Evolutionary conservation across 768 basidiomycete species (phyloP).

Genomic region (Boletus reticuloceps): DNA sequence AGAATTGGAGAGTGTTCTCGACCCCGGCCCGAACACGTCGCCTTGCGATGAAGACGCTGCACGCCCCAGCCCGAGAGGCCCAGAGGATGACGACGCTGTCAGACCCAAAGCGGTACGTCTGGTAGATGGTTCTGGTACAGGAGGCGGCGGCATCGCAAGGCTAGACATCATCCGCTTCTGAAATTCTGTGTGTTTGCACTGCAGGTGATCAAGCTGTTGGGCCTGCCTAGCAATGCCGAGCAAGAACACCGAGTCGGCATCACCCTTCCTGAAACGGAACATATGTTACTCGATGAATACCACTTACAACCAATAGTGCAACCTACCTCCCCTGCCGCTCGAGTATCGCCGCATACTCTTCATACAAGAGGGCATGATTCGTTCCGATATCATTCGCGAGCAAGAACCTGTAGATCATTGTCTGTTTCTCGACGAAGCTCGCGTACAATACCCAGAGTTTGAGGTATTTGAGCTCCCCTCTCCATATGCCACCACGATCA

Average conservation of each 20-base stretch:
- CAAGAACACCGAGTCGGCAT: slow-evolving; percentile 88
- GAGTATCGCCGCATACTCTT: slow-evolving; percentile 84
- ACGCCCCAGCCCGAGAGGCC: slow-evolving; percentile 13
- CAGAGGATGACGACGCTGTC: slow-evolving; percentile 38
- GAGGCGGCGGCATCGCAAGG: slow-evolving; percentile 36
- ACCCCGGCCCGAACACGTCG: slow-evolving; percentile 32
- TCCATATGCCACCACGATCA: slow-evolving; percentile 70
- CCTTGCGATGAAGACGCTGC: slow-evolving; percentile 16
- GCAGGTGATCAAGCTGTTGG: slow-evolving; percentile 74
- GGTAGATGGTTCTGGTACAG: slow-evolving; percentile 34
- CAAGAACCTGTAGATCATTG: slow-evolving; percentile 86
- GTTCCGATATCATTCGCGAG: slow-evolving; percentile 91
- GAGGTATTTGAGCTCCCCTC: slow-evolving; percentile 79
- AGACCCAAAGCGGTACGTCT: slow-evolving; percentile 48
- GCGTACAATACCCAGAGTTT: slow-evolving; percentile 95
- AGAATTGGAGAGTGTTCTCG: slow-evolving; percentile 46
- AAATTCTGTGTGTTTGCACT: slow-evolving; percentile 78
- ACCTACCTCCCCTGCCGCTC: slow-evolving; percentile 80
- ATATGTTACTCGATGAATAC: slow-evolving; percentile 17
- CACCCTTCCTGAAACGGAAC: slow-evolving; percentile 57
- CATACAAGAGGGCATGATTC: slow-evolving; percentile 76
- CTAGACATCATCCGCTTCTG: slow-evolving; percentile 85
- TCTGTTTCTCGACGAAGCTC: slow-evolving; percentile 85
- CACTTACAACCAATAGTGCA: slow-evolving; percentile 29
- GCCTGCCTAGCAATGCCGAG: slow-evolving; percentile 87